Evolutionary conservation across 352 stramenopile genomes (phyloP).

Genomic region (Hyaloperonospora brassicae): DNA sequence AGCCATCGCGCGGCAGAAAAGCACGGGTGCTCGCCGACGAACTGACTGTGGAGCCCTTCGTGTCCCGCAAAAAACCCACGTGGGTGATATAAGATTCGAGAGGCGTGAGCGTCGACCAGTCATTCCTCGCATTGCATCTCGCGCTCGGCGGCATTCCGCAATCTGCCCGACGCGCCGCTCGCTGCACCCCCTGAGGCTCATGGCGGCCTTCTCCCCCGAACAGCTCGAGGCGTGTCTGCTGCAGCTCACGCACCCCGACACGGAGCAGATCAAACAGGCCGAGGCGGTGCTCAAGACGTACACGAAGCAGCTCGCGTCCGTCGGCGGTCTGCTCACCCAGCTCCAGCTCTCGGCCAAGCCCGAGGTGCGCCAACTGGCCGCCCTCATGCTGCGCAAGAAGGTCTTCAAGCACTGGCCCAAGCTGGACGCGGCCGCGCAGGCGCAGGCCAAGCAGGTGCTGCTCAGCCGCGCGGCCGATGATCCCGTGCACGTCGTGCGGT

Average conservation of each 20-base stretch:
- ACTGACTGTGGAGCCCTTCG: conserved; percentile 15
- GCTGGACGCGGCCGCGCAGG: conserved; percentile 74
- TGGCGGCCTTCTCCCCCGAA: conserved; percentile 76
- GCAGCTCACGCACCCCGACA: conserved; percentile 91
- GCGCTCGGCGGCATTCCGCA: conserved; percentile 3
- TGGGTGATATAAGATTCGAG: conserved; percentile 5
- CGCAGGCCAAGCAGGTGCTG: conserved; percentile 83
- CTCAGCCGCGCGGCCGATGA: conserved; percentile 81
- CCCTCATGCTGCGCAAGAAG: conserved; percentile 91
- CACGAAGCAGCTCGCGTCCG: conserved; percentile 84
- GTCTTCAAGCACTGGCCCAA: conserved; percentile 90
- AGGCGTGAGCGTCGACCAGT: conserved; percentile 28
- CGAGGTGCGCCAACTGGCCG: conserved; percentile 87
- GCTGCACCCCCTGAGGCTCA: conserved; percentile 13
- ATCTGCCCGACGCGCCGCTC: background rate
- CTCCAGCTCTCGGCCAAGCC: conserved; percentile 69
- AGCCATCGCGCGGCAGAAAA: no score
- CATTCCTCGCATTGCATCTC: conserved; percentile 19
- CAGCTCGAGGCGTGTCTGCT: conserved; percentile 81
- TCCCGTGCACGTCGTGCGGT: conserved; percentile 82
- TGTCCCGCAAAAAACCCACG: conserved; percentile 17
- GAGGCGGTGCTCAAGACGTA: conserved; percentile 90
- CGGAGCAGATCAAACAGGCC: conserved; percentile 91
- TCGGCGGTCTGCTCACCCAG: conserved; percentile 87
- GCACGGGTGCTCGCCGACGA: conserved; percentile 2